These are phyloP conservation scores for Fistulinella prunicolor DNA, from an alignment of 768 basidiomycete genomes.

Conservation along the genomic window DNA sequence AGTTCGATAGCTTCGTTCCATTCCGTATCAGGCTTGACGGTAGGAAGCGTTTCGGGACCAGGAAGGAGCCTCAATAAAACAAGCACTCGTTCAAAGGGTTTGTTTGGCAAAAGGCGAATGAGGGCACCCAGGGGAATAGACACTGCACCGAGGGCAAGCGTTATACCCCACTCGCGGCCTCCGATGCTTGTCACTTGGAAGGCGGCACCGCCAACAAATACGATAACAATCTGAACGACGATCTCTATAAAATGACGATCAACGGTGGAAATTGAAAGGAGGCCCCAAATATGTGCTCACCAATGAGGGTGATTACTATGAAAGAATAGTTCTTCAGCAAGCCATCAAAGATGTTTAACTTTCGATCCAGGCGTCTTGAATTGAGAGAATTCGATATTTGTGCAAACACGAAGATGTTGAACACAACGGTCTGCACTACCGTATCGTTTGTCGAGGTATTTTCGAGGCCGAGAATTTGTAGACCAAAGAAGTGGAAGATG, in stretches of 20 bases:
- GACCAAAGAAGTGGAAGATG: constrained; percentile 85
- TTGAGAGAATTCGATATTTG: constrained; percentile 98
- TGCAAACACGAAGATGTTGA: constrained; percentile 98
- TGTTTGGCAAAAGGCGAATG: constrained; percentile 78
- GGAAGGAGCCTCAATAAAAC: constrained; percentile 56
- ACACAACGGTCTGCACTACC: constrained; percentile 81
- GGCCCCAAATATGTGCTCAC: no score
- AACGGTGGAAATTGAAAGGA: constrained; percentile 5
- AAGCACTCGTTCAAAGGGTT: constrained; percentile 66
- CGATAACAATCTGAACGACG: constrained; percentile 80
- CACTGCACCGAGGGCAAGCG: constrained; percentile 79
- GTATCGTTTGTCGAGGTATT: constrained; percentile 33
- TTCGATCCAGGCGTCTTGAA: constrained; percentile 79
- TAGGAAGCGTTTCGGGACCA: constrained; percentile 62
- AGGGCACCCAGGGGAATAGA: constrained; percentile 86
- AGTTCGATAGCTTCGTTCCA: constrained; percentile 81
- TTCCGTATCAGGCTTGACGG: constrained; percentile 52
- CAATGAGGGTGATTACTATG: constrained; percentile 77
- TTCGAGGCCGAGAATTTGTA: constrained; percentile 61
- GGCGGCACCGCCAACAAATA: constrained; percentile 87
- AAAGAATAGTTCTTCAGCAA: constrained; percentile 81
- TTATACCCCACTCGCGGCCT: constrained; percentile 92
- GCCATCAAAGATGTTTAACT: constrained; percentile 87
- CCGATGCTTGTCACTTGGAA: constrained; percentile 82
- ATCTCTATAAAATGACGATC: constrained; percentile 55